phyloP scores from a whole-genome alignment of 2,329 filamentous ascomycete genomes.

The Neonectria neomacrospora region DNA sequence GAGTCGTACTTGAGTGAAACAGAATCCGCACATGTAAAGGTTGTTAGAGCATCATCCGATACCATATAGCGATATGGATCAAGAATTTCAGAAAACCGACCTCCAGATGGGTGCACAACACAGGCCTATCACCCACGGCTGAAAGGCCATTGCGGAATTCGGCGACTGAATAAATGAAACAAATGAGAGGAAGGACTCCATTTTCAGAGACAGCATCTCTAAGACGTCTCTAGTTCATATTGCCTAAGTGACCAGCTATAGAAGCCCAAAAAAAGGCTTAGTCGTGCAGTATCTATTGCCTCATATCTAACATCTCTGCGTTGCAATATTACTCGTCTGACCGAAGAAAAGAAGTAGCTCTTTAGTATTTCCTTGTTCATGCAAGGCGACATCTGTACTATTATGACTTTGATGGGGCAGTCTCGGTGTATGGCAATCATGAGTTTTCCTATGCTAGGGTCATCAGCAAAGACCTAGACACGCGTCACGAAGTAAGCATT shows the following conservation, averaged over 20 bases:
- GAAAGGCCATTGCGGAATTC: slow-evolving; percentile 32
- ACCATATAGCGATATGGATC: slow-evolving; percentile 17
- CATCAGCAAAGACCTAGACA: not conserved
- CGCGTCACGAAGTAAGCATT: not conserved
- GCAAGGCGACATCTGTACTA: not conserved
- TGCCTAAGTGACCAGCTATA: slow-evolving; percentile 12
- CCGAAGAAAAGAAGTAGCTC: too few species aligned
- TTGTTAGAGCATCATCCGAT: slow-evolving; percentile 3
- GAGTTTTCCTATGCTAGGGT: too few species aligned
- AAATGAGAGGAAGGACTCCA: slow-evolving; percentile 11
- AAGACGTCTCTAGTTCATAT: slow-evolving; percentile 21
- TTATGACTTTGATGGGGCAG: not conserved
- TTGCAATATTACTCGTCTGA: too few species aligned
- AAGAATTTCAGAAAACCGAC: slow-evolving; percentile 1
- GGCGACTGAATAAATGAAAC: slow-evolving; percentile 18
- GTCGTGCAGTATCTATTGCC: too few species aligned
- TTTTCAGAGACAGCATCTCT: slow-evolving; percentile 18
- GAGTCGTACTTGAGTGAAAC: slow-evolving; percentile 31
- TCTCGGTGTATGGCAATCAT: too few species aligned
- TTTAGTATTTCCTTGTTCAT: not conserved
- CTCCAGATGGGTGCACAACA: not conserved
- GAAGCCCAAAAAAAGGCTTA: too few species aligned
- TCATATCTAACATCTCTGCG: too few species aligned
- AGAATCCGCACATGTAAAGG: slow-evolving; percentile 32
- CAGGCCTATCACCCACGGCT: slow-evolving; percentile 10